Percentiles rank a stretch among this genome's conserved stretches.
phyloP scores from a whole-genome alignment of 768 basidiomycete species.

The Collybia sordida region DNA sequence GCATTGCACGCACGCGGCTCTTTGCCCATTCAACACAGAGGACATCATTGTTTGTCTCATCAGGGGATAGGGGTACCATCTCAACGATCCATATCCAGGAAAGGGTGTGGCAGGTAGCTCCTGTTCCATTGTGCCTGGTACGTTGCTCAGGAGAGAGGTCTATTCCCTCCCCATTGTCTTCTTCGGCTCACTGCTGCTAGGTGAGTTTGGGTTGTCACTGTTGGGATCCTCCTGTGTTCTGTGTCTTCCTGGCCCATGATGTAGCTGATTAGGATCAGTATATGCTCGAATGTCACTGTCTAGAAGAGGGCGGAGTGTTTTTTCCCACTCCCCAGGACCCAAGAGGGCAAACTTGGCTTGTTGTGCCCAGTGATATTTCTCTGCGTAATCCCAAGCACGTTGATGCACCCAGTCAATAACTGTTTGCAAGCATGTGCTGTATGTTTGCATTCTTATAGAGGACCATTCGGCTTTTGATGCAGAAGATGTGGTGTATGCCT shows the following conservation, averaged over 20 bases:
- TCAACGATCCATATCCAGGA: background rate
- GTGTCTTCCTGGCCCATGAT: no score
- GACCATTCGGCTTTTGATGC: constrained; percentile 17
- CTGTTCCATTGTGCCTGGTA: background rate
- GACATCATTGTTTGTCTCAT: constrained; percentile 5
- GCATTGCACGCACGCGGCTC: constrained; percentile 11
- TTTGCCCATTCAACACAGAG: constrained; percentile 20
- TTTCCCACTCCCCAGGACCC: constrained; percentile 6
- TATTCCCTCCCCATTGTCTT: background rate
- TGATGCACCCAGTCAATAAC: constrained; percentile 15
- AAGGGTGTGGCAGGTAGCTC: background rate
- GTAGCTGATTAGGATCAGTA: no score
- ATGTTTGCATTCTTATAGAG: constrained; percentile 19
- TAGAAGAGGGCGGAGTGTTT: constrained; percentile 1
- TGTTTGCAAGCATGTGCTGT: constrained; percentile 16
- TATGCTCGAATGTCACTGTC: constrained; percentile 9
- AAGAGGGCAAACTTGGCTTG: background rate
- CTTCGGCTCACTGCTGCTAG: no score
- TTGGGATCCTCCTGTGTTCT: no score
- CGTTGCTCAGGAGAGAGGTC: background rate
- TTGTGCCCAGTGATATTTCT: background rate
- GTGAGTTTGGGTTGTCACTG: no score
- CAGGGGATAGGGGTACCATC: background rate
- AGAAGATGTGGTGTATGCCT: constrained; percentile 13
- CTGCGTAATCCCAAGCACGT: background rate